Evolutionary conservation across 495 filamentous ascomycete species (phyloP).

Genomic region (Cudoniella acicularis): DNA sequence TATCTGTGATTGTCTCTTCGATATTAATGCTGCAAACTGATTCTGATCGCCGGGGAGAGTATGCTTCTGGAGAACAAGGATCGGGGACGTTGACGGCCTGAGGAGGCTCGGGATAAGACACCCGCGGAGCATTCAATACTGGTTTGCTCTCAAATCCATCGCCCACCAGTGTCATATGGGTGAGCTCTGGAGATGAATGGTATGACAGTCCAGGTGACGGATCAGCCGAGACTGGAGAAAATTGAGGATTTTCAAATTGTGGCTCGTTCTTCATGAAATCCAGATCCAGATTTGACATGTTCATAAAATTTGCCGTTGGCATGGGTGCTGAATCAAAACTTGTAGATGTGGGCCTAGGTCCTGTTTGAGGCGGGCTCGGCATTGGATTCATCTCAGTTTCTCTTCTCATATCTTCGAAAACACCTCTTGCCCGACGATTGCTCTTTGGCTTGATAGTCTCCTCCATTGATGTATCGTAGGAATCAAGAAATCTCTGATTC

Average conservation of each 20-base stretch:
- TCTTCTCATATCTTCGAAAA: slow-evolving; percentile 29
- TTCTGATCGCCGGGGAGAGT: slow-evolving; percentile 42
- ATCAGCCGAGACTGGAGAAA: slow-evolving; percentile 15
- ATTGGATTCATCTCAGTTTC: slow-evolving; percentile 30
- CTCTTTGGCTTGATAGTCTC: slow-evolving; percentile 49
- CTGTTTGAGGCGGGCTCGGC: slow-evolving; percentile 41
- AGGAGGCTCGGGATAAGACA: slow-evolving; percentile 18
- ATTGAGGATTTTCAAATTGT: slow-evolving; percentile 34
- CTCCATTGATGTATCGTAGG: slow-evolving; percentile 55
- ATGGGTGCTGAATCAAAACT: slow-evolving; percentile 46
- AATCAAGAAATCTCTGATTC: slow-evolving; percentile 42
- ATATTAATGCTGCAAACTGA: slow-evolving; percentile 54
- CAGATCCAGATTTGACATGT: slow-evolving; percentile 47
- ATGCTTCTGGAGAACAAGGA: slow-evolving; percentile 25
- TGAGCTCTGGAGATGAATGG: slow-evolving; percentile 37
- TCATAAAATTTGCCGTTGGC: slow-evolving; percentile 50
- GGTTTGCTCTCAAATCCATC: slow-evolving; percentile 35
- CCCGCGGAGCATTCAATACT: slow-evolving; percentile 23
- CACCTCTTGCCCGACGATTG: slow-evolving; percentile 32
- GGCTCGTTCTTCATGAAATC: slow-evolving; percentile 49
- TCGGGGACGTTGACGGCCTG: slow-evolving; percentile 15
- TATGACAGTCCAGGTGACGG: slow-evolving; percentile 31
- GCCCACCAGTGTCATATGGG: slow-evolving; percentile 28
- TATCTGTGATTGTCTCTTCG: slow-evolving; percentile 54
- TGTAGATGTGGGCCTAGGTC: slow-evolving; percentile 30